These are phyloP conservation scores for Cladophialophora chaetospira DNA, from an alignment of 2,329 filamentous ascomycete species.

Conservation along the genomic window DNA sequence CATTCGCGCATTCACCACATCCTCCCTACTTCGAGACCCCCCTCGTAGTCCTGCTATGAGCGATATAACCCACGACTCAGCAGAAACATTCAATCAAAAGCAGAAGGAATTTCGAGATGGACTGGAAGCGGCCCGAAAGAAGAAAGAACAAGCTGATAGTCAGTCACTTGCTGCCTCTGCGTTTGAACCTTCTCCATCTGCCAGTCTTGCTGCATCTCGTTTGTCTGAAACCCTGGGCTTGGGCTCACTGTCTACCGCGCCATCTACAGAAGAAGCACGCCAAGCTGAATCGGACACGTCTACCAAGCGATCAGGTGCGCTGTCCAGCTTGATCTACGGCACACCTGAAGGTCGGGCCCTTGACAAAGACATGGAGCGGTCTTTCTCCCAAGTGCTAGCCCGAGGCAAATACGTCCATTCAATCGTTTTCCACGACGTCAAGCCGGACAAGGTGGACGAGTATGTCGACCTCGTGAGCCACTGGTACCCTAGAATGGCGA, in stretches of 20 bases:
- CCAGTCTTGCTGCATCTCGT: constrained; percentile 34
- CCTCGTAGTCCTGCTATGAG: constrained; percentile 72
- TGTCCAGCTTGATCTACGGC: constrained; percentile 92
- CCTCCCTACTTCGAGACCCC: constrained; percentile 43
- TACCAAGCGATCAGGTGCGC: constrained; percentile 69
- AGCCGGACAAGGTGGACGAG: constrained; percentile 92
- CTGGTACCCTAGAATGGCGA: constrained; percentile 91
- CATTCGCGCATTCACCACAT: constrained; percentile 61
- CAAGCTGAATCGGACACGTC: constrained; percentile 60
- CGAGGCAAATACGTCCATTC: constrained; percentile 98
- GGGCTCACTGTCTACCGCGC: constrained; percentile 61
- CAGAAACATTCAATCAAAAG: constrained; percentile 75
- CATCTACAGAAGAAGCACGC: constrained; percentile 58
- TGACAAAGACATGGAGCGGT: constrained; percentile 92
- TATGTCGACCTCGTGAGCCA: constrained; percentile 85
- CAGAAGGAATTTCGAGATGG: constrained; percentile 86
- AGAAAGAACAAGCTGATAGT: constrained; percentile 83
- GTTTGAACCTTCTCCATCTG: constrained; percentile 34
- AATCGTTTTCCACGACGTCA: constrained; percentile 94
- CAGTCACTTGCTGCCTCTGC: constrained; percentile 57
- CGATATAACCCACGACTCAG: constrained; percentile 75
- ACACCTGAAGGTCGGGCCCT: constrained; percentile 93
- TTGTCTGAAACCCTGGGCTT: constrained; percentile 50
- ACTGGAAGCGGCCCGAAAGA: constrained; percentile 72
- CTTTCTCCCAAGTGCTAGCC: constrained; percentile 91